phyloP scores from a whole-genome alignment of 108 stramenopile genomes.

The Nitzschia putrida region DNA sequence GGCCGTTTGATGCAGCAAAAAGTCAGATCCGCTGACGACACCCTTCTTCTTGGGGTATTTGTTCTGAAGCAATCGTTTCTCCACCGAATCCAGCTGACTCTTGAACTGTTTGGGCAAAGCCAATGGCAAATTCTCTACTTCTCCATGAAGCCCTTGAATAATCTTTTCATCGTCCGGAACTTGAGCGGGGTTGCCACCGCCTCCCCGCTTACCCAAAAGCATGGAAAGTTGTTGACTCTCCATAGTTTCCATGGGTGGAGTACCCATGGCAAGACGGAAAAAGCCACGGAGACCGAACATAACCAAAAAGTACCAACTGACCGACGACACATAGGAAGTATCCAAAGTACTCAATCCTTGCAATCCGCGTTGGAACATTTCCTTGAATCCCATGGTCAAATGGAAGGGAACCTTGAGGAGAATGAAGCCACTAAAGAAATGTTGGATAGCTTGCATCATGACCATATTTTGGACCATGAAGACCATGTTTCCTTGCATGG shows the following conservation, averaged over 20 bases:
- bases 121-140: conserved; percentile 89
- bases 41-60: conserved; percentile 68
- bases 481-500: conserved; percentile 91
- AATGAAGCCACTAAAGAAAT: conserved; percentile 95
- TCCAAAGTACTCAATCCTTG: conserved; percentile 85
- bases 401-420: conserved; percentile 94
- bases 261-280: conserved; percentile 88
- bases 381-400: conserved; percentile 92
- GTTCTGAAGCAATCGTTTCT: conserved; percentile 68
- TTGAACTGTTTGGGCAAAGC: conserved; percentile 60
- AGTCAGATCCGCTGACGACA: not conserved
- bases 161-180: conserved; percentile 36
- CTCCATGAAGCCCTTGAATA: conserved; percentile 54
- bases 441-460: conserved; percentile 97
- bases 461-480: conserved; percentile 99
- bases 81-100: conserved; percentile 66
- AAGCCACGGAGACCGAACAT: conserved; percentile 95
- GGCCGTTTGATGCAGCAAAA: conserved; percentile 1
- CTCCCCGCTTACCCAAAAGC: conserved; percentile 48
- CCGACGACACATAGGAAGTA: conserved; percentile 88
- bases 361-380: conserved; percentile 97
- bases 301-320: conserved; percentile 96
- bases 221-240: conserved; percentile 52
- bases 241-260: conserved; percentile 71
- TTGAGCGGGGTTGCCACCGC: conserved; percentile 38